These are phyloP conservation scores for Teunomyces barrocoloradensis DNA, from an alignment of 805 yeast species.

Conservation along the genomic window DNA sequence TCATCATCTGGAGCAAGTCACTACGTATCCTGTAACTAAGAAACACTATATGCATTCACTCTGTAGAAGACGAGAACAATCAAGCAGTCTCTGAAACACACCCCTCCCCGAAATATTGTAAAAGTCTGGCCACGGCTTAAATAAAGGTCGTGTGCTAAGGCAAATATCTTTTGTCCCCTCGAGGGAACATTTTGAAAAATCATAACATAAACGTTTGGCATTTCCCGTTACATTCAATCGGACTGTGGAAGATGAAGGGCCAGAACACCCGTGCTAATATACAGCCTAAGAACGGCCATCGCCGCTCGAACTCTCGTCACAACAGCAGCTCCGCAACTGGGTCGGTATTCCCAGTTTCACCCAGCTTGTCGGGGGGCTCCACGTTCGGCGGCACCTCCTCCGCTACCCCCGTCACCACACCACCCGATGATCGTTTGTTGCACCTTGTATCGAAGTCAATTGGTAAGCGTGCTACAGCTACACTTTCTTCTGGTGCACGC, in stretches of 20 bases:
- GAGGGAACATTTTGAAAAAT: constrained; percentile 1
- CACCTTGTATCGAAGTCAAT: constrained; percentile 52
- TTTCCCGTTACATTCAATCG: not conserved
- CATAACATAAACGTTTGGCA: not conserved
- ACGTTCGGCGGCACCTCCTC: not conserved
- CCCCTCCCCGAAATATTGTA: no score
- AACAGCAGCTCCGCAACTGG: constrained; percentile 4
- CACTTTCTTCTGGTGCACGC: constrained; percentile 60
- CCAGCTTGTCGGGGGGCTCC: constrained; percentile 2
- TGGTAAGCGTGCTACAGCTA: constrained; percentile 53
- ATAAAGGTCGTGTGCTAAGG: not conserved
- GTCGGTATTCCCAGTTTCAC: constrained; percentile 1
- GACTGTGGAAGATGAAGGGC: constrained; percentile 18
- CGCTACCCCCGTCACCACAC: not conserved
- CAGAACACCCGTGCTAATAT: constrained; percentile 16
- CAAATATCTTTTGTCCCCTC: constrained; percentile 4
- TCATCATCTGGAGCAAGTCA: no score
- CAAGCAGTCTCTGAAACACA: no score
- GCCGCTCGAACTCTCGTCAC: constrained; percentile 22
- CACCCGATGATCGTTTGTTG: constrained; percentile 45
- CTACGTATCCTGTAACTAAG: no score
- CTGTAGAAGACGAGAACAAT: no score
- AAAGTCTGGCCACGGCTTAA: not conserved
- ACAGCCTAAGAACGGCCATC: constrained; percentile 20
- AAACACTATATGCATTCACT: no score